A percentile compares a stretch with the other conserved stretches of the same genome.
Evolutionary conservation across 2,329 filamentous ascomycete species (phyloP).

Genomic region (Rutstroemia sydowiana): DNA sequence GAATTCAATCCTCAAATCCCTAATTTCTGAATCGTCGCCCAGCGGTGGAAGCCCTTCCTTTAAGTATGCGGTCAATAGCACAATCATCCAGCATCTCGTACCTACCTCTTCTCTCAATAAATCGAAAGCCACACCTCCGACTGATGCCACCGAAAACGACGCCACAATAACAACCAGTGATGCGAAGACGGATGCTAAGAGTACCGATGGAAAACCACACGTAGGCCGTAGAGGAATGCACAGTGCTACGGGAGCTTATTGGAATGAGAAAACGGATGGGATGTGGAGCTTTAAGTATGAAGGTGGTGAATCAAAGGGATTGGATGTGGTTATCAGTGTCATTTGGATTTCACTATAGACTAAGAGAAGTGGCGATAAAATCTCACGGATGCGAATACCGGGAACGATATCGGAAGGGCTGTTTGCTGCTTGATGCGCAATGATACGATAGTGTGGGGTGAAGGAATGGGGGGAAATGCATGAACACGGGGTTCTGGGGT

Average conservation of each 20-base stretch:
- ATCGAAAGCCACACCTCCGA: slow-evolving; percentile 35
- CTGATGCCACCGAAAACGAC: slow-evolving; percentile 26
- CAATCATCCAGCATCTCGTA: slow-evolving; percentile 89
- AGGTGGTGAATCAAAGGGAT: slow-evolving; percentile 55
- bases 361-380: not conserved
- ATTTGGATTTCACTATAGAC: slow-evolving; percentile 56
- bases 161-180: slow-evolving; percentile 50
- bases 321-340: slow-evolving; percentile 64
- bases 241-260: slow-evolving; percentile 76
- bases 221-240: slow-evolving; percentile 87
- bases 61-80: slow-evolving; percentile 97
- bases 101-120: slow-evolving; percentile 59
- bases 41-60: slow-evolving; percentile 52
- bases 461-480: not conserved
- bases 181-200: slow-evolving; percentile 36
- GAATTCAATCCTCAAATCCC: slow-evolving; percentile 69
- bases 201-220: slow-evolving; percentile 59
- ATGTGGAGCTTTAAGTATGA: slow-evolving; percentile 89
- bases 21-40: slow-evolving; percentile 68
- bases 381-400: not conserved
- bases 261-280: slow-evolving; percentile 85
- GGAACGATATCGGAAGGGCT: not conserved
- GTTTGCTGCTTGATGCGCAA: not conserved
- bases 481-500: slow-evolving; percentile 2
- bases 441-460: not conserved